Conservation (phyloP, 768 basidiomycete genomes). For the Tremella yokohamensis region DNA sequence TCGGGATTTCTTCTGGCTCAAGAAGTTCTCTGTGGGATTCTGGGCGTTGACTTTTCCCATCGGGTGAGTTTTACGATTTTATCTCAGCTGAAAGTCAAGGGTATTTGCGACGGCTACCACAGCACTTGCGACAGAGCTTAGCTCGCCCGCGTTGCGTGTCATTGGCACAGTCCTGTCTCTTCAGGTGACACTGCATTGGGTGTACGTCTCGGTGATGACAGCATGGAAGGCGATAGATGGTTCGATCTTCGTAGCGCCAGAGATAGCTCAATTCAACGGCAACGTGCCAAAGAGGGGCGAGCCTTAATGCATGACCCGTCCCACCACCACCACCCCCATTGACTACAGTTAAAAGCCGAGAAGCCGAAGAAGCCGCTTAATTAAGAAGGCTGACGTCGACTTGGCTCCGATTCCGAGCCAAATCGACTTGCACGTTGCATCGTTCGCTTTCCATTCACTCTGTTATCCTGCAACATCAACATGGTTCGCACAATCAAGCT, state of each 20-base stretch:
- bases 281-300: too few relatives aligned
- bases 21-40: slow-evolving; percentile 25
- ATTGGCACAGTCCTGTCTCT: slow-evolving; percentile 39
- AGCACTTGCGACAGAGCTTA: slow-evolving; percentile 40
- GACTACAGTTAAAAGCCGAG: too few relatives aligned
- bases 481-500: slow-evolving; percentile 32
- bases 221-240: slow-evolving; percentile 31
- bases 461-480: neutral
- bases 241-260: slow-evolving; percentile 36
- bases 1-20: slow-evolving; percentile 18
- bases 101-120: slow-evolving; percentile 40
- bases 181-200: slow-evolving; percentile 41
- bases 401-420: too few relatives aligned
- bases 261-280: slow-evolving; percentile 11
- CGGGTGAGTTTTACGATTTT: slow-evolving; percentile 17
- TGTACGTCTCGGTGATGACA: slow-evolving; percentile 35
- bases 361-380: too few relatives aligned
- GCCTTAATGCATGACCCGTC: too few relatives aligned
- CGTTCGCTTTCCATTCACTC: neutral
- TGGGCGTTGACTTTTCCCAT: slow-evolving; percentile 49
- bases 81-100: neutral
- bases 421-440: too few relatives aligned
- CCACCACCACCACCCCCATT: too few relatives aligned
- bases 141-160: slow-evolving; percentile 41
- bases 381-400: too few relatives aligned